Evolutionary conservation across 306 rosid species (phyloP).

Genomic region (Cicer cuneatum): DNA sequence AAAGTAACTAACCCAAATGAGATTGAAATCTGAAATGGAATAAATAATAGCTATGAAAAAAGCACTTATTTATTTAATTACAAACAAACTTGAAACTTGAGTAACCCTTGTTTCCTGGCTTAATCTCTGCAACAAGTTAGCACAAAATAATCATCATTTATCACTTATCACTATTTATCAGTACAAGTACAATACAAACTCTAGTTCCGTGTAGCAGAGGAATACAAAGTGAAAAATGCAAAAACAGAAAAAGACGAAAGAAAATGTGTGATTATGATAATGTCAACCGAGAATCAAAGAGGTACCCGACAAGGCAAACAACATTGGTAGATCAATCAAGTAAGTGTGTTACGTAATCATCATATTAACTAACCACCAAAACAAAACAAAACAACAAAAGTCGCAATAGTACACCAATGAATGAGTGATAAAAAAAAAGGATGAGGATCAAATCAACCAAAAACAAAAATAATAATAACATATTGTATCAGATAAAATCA

Average conservation of each 20-base stretch:
- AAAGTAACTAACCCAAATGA: conserved; percentile 29
- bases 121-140: conserved; percentile 33
- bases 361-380: conserved; percentile 18
- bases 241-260: conserved; percentile 75
- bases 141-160: conserved; percentile 29
- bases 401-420: conserved; percentile 10
- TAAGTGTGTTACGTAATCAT: conserved; percentile 49
- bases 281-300: conserved; percentile 56
- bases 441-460: conserved; percentile 25
- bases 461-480: background rate
- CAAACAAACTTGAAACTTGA: conserved; percentile 6
- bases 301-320: conserved; percentile 43
- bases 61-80: conserved; percentile 21
- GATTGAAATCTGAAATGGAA: conserved; percentile 28
- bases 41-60: conserved; percentile 12
- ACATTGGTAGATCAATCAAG: conserved; percentile 45
- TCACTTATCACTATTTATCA: background rate
- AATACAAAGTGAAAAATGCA: conserved; percentile 52
- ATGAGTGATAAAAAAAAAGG: conserved; percentile 19
- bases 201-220: conserved; percentile 53
- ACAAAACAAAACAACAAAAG: conserved; percentile 41
- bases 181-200: conserved; percentile 28
- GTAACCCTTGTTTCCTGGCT: background rate
- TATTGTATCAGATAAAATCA: background rate
- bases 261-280: conserved; percentile 49